Conservation (phyloP, 495 filamentous ascomycete genomes). For the Podospora sp. region DNA sequence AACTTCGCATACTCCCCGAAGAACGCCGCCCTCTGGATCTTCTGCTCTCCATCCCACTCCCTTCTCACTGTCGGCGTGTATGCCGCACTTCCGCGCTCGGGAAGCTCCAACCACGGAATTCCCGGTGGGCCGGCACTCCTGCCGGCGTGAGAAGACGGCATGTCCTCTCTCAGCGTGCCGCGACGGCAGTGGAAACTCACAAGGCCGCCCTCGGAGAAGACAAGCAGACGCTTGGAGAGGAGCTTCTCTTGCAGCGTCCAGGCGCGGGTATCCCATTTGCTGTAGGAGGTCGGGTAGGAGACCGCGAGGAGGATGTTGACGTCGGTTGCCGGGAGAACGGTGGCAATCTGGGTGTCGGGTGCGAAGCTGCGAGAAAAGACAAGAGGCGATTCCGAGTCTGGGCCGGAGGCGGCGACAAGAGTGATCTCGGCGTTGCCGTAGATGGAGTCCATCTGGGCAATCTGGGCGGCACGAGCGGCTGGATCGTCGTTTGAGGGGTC, state of each 20-base stretch:
- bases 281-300: neutral
- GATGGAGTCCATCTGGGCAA: conserved; percentile 31
- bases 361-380: neutral
- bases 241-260: conserved; percentile 42
- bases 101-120: neutral
- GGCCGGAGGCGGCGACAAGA: conserved; percentile 13
- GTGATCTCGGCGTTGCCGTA: conserved; percentile 31
- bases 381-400: neutral
- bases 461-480: conserved; percentile 28
- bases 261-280: conserved; percentile 34
- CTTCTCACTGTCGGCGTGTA: neutral
- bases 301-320: neutral
- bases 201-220: conserved; percentile 23
- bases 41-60: neutral
- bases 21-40: neutral
- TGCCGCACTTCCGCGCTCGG: neutral
- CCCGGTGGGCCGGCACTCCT: neutral
- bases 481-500: conserved; percentile 8
- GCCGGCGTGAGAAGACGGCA: conserved; percentile 11
- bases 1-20: neutral
- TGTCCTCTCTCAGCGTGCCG: conserved; percentile 27
- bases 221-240: conserved; percentile 31
- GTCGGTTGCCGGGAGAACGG: neutral
- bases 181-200: conserved; percentile 29
- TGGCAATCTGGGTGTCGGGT: neutral